Evolutionary conservation across 2,329 filamentous ascomycete species (phyloP).

Genomic region (Aspergillus sp.): DNA sequence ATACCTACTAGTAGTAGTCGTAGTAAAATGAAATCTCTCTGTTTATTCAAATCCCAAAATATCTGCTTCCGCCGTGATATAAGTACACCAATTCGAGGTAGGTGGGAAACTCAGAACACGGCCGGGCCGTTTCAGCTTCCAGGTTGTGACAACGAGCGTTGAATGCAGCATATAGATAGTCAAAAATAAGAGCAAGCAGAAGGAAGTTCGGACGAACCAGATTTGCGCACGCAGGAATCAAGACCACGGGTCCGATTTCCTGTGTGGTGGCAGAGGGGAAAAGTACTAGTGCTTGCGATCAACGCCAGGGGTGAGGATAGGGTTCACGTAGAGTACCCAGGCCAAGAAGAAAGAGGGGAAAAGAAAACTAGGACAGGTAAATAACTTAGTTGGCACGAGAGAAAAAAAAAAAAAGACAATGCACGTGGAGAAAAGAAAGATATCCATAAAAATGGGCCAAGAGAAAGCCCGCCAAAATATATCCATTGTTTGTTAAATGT

Average conservation of each 20-base stretch:
- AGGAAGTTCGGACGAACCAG: not conserved
- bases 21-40: not conserved
- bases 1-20: not conserved
- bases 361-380: not conserved
- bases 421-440: conserved; percentile 23
- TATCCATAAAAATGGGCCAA: conserved; percentile 3
- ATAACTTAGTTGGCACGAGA: conserved; percentile 18
- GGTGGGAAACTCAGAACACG: not conserved
- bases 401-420: conserved; percentile 16
- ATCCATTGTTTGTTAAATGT: conserved; percentile 5
- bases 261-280: not conserved
- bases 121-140: not conserved
- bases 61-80: not conserved
- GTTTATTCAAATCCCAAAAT: not conserved
- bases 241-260: not conserved
- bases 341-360: not conserved
- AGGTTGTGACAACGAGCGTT: not conserved
- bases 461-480: conserved; percentile 10
- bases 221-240: conserved; percentile 3
- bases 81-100: not conserved
- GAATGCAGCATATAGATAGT: not conserved
- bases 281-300: conserved; percentile 15
- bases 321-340: not conserved
- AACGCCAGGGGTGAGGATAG: conserved; percentile 20
- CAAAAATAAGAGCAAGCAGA: not conserved